Base-by-base conservation (phyloP, 2,329 filamentous ascomycete species). In the Parastagonospora avenae region DNA sequence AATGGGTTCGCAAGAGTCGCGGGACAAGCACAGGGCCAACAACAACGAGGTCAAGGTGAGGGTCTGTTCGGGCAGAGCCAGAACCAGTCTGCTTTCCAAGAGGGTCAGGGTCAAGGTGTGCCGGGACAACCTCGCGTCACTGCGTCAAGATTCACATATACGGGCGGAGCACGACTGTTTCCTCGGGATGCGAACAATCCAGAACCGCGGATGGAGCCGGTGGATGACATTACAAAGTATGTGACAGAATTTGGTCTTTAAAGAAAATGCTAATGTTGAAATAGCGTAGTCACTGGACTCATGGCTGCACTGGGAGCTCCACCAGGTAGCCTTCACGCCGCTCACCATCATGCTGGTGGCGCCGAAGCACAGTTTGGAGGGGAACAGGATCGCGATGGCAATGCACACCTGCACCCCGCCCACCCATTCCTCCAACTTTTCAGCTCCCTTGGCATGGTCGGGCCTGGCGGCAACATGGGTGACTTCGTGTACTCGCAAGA, bases 401-500 rank as follows among this genome's bases (percentile, higher is more conserved):
- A 45, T 19, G 53, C 43, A 19, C 45, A 52, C 29, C 40, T 48
- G 29, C 47, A 55, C 10, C 37, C 50, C 12, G 49, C 47, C 8
- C 50, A 60, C 49, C 79, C 81, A 1, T 70, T 83, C 43, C 75
- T 79, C 24, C 71, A 71, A 4, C 68, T 84, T 15, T 72, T 83
- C 32, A 59, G 63, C 15, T 58, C 64, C n/a, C 59, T 70, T 36
- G 63, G 64, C 9, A 52, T 72, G 36, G 61, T 69, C 28, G 64
- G 61, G 10, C 66, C 63, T 29, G 74, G 68, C 8, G 75, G 71
- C 11, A 64, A 69, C 12, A 80, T 83, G 51, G 90, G 92, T 15
- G 93, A 97, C 72, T 90, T 87, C 7, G 93, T 96, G 1, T 95
- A 93, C 71, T 89, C 89, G 0, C 91, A 97, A 74, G 92, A 96